Conservation (phyloP, 495 filamentous ascomycete genomes). For the Chlorociboria aeruginascens region DNA sequence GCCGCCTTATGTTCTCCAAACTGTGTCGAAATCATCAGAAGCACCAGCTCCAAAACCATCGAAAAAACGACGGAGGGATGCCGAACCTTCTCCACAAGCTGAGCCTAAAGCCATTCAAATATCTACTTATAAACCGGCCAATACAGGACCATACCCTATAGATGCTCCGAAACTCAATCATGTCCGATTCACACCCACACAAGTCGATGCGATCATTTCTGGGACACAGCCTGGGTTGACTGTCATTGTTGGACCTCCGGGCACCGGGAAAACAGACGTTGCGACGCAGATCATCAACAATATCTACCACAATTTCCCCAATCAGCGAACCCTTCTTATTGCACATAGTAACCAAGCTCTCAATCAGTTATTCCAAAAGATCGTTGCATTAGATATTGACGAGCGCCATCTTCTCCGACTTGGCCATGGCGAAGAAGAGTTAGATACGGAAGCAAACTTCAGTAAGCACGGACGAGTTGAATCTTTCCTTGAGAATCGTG, state of each 20-base stretch:
- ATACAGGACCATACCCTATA: constrained; percentile 81
- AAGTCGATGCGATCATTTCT: constrained; percentile 86
- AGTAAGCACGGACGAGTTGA: constrained; percentile 95
- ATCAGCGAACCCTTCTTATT: constrained; percentile 82
- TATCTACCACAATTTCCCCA: constrained; percentile 94
- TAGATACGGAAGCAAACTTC: constrained; percentile 76
- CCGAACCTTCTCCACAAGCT: constrained; percentile 44
- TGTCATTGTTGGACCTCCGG: constrained; percentile 88
- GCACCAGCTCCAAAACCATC: constrained; percentile 39
- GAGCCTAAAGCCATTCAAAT: constrained; percentile 59
- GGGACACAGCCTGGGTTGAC: constrained; percentile 92
- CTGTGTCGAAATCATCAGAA: constrained; percentile 35
- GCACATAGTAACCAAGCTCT: constrained; percentile 97
- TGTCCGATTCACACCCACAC: constrained; percentile 80
- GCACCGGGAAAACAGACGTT: constrained; percentile 97
- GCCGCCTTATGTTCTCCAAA: constrained; percentile 77
- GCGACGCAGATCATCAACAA: constrained; percentile 98
- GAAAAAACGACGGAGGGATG: constrained; percentile 74
- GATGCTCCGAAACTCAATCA: constrained; percentile 76
- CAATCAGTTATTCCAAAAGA: constrained; percentile 99
- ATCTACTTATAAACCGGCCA: constrained; percentile 83
- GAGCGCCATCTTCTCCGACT: constrained; percentile 86
- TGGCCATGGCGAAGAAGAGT: constrained; percentile 89
- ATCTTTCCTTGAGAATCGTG: constrained; percentile 84
- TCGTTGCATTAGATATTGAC: constrained; percentile 87